These are phyloP conservation scores for Conoideocrella luteorostrata DNA, from an alignment of 2,329 filamentous ascomycete species.

Conservation along the genomic window DNA sequence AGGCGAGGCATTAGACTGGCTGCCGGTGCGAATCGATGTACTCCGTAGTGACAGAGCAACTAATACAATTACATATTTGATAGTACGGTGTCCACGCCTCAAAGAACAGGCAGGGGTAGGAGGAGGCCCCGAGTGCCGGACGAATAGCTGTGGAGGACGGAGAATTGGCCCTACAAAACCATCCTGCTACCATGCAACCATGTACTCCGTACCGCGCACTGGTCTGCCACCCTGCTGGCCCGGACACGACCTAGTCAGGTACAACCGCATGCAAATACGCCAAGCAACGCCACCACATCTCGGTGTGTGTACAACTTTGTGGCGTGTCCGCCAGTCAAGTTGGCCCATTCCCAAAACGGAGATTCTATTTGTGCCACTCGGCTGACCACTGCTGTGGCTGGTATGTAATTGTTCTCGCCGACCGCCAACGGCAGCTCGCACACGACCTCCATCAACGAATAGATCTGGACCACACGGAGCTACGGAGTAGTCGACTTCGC, in stretches of 20 bases:
- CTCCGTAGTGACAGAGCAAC: too few species aligned
- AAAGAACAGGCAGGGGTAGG: constrained; percentile 1
- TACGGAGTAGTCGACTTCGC: too few species aligned
- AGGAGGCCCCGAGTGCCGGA: background rate
- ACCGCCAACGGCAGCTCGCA: background rate
- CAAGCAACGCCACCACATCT: constrained; percentile 5
- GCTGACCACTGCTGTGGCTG: background rate
- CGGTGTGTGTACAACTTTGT: too few species aligned
- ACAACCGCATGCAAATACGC: constrained; percentile 5
- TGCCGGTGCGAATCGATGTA: background rate
- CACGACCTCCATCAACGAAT: background rate
- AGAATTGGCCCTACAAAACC: too few species aligned
- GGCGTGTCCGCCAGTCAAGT: background rate
- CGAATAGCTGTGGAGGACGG: too few species aligned
- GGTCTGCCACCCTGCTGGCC: too few species aligned
- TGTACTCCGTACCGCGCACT: too few species aligned
- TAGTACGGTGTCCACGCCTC: background rate
- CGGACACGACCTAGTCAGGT: constrained; percentile 2
- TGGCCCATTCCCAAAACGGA: background rate
- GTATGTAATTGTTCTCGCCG: background rate
- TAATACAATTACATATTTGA: too few species aligned
- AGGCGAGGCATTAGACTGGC: too few species aligned
- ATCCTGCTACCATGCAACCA: too few species aligned
- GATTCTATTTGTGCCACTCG: background rate
- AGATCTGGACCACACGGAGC: background rate